Conservation (phyloP, 768 basidiomycete genomes). For the Lyophyllum shimeji region DNA sequence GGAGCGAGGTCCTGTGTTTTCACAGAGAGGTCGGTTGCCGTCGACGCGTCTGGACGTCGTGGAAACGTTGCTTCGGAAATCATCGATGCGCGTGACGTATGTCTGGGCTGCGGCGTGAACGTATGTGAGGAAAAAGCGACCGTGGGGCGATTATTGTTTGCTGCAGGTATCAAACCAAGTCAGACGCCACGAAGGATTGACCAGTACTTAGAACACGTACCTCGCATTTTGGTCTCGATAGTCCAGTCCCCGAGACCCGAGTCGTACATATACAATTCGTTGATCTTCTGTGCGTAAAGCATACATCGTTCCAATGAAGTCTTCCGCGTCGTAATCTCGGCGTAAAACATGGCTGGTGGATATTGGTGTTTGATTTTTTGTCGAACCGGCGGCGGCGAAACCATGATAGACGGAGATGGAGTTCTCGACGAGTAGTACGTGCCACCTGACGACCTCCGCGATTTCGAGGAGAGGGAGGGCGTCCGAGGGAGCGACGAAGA, state of each 20-base stretch:
- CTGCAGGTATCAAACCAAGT: conserved; percentile 7
- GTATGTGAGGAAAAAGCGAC: conserved; percentile 38
- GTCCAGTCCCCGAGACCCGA: conserved; percentile 83
- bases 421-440: conserved; percentile 35
- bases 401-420: conserved; percentile 30
- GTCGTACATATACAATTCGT: conserved; percentile 73
- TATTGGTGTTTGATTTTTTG: conserved; percentile 34
- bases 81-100: conserved; percentile 69
- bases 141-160: conserved; percentile 29
- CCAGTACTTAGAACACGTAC: conserved; percentile 36
- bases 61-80: conserved; percentile 81
- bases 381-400: conserved; percentile 17
- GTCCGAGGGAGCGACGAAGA: conserved; percentile 62
- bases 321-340: conserved; percentile 57
- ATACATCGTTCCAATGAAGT: conserved; percentile 65
- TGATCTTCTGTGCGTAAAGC: conserved; percentile 80
- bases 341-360: conserved; percentile 71
- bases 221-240: conserved; percentile 48
- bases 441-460: conserved; percentile 28
- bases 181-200: conserved; percentile 1
- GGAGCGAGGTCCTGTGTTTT: conserved; percentile 48
- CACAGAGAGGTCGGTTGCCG: conserved; percentile 70
- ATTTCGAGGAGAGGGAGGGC: conserved; percentile 56
- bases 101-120: conserved; percentile 57
- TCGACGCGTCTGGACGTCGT: conserved; percentile 72